Base-by-base conservation (phyloP, 345 rosid genomes). In the Cardiospermum halicacabum region DNA sequence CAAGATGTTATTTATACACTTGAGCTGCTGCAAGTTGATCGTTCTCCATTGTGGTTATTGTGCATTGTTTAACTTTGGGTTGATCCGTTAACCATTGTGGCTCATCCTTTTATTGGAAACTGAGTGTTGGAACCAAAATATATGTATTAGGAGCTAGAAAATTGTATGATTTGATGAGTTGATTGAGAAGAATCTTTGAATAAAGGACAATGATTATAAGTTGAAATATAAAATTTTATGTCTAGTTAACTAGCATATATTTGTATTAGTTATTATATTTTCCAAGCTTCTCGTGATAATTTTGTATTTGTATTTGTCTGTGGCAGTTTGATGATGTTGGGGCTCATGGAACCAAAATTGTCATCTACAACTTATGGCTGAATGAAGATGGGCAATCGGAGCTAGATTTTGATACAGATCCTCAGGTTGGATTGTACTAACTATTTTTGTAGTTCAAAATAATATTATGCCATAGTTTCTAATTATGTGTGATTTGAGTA, bases 291-390 rank as follows among this genome's bases (percentile, higher is more conserved):
- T 21, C 26, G 60, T 72, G 65, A 66, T 31, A 47, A 60, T 39
- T 42, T 69, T 32, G 18, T 34, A 15, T 31, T 56, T 31, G 19
- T n/a, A 24, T 26, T 31, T 56, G 54, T 60, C 70, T 22, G 59
- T 72, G 64, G 77, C 96, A 94, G 99, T 87, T 89, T 82, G 85
- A 85, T 51, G 84, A 87, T 69, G 65, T 94, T 65, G 91, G 87
- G 45, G 25, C 77, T 11, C 96, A 84, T 81, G 99, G 99, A 56
- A 94, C 99, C 56, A 94, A 88, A 80, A 75, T 94, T 64, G 75
- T 91, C 13, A 70, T 94, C 67, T 94, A 91, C 78, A 94, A 94
- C 74, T 60, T 94, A 63, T 94, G 99, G 99, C 73, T 75, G 70
- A 81, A 62, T 71, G 80, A 86, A 30, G 89, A 80, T 43, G 88